Percentiles rank a stretch among this genome's conserved stretches.
These are phyloP conservation scores for Dovyalis caffra DNA, from an alignment of 345 rosid genomes.

Conservation along the genomic window DNA sequence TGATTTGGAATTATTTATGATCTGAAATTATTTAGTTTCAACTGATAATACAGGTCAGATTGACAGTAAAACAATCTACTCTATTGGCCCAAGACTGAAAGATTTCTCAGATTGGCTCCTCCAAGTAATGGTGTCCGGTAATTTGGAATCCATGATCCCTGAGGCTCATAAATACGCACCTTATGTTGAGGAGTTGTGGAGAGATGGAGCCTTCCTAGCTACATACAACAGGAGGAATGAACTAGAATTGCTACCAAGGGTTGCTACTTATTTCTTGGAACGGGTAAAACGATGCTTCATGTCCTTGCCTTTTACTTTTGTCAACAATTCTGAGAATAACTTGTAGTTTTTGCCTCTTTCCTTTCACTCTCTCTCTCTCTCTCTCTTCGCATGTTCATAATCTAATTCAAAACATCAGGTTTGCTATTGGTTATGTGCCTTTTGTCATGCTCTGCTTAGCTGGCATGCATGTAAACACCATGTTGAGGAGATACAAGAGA, in stretches of 20 bases:
- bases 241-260: constrained; percentile 63
- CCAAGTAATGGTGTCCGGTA: constrained; percentile 60
- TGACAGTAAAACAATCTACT: constrained; percentile 38
- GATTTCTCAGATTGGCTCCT: constrained; percentile 77
- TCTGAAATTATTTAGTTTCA: constrained; percentile 14
- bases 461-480: not conserved
- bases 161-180: constrained; percentile 61
- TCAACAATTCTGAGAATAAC: not conserved
- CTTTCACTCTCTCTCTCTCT: not conserved
- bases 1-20: constrained; percentile 2
- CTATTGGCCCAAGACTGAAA: constrained; percentile 52
- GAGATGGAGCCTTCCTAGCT: constrained; percentile 73
- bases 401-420: not conserved
- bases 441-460: not conserved
- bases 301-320: constrained; percentile 3
- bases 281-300: constrained; percentile 45
- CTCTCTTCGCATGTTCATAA: not conserved
- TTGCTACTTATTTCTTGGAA: constrained; percentile 77
- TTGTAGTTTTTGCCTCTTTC: not conserved
- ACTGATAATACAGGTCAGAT: constrained; percentile 35
- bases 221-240: constrained; percentile 71
- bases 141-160: constrained; percentile 63
- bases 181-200: constrained; percentile 65
- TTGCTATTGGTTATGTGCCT: not conserved
- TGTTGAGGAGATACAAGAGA: not conserved